A percentile compares a stretch with the other conserved stretches of the same genome.
Conservation (phyloP, 805 yeast species). For the Schwanniomyces polymorphus region DNA sequence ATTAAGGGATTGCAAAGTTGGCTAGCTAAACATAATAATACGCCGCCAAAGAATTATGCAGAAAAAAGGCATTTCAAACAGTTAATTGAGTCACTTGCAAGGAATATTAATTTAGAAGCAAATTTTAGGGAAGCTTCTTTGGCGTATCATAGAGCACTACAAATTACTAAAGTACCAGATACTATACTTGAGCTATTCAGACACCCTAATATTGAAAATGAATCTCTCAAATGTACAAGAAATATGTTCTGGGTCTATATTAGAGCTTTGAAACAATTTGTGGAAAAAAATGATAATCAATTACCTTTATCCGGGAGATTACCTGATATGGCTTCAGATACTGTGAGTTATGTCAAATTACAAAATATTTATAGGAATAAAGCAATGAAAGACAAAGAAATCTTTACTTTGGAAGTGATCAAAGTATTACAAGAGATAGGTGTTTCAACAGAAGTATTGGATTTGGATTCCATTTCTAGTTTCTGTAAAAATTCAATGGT, state of each 20-base stretch:
- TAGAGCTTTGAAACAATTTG: constrained; percentile 53
- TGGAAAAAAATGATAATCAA: constrained; percentile 28
- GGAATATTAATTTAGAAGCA: constrained; percentile 53
- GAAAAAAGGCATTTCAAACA: constrained; percentile 43
- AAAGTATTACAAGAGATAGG: constrained; percentile 25
- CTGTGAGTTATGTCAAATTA: constrained; percentile 57
- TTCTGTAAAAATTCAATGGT: constrained; percentile 66
- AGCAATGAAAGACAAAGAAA: constrained; percentile 48
- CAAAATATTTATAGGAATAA: constrained; percentile 59
- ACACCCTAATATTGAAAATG: constrained; percentile 17
- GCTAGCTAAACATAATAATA: constrained; percentile 24
- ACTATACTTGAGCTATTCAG: constrained; percentile 21
- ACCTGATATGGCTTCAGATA: constrained; percentile 88
- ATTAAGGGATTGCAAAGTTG: constrained; percentile 53
- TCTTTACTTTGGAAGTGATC: constrained; percentile 35
- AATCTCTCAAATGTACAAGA: constrained; percentile 13
- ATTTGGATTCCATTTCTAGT: constrained; percentile 33
- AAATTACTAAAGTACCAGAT: constrained; percentile 33
- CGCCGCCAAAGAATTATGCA: constrained; percentile 35
- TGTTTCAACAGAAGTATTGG: constrained; percentile 24
- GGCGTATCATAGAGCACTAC: constrained; percentile 36
- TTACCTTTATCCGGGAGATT: constrained; percentile 75
- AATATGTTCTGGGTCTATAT: constrained; percentile 63
- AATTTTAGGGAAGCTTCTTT: constrained; percentile 40
- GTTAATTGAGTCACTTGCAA: constrained; percentile 34